phyloP scores from a whole-genome alignment of 108 stramenopile genomes.

The Pseudonitzschia multistriata region DNA sequence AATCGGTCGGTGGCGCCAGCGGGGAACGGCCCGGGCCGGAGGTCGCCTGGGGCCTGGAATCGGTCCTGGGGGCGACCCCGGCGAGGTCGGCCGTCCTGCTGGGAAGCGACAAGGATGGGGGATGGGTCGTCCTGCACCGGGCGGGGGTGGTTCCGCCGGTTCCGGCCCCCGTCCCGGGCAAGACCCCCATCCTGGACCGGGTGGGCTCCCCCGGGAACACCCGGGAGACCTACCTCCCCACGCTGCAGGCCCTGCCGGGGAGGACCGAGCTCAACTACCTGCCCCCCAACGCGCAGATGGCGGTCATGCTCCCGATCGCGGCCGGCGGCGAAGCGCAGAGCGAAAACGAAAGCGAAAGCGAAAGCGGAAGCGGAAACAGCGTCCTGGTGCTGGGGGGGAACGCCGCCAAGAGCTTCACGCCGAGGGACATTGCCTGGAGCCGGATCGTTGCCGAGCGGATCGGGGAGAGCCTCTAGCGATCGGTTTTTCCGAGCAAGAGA shows the following conservation, averaged over 20 bases:
- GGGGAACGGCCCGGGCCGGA: slow-evolving; percentile 6
- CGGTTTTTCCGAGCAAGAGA: too few species aligned
- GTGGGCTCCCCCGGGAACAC: slow-evolving; percentile 40
- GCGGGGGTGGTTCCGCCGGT: slow-evolving; percentile 54
- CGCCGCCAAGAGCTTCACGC: slow-evolving; percentile 77
- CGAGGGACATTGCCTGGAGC: slow-evolving; percentile 82
- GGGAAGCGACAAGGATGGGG: not conserved
- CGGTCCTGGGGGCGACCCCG: slow-evolving; percentile 63
- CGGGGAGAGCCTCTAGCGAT: slow-evolving; percentile 25
- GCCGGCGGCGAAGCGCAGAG: not conserved
- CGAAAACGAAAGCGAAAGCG: too few species aligned
- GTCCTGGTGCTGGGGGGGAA: slow-evolving; percentile 75
- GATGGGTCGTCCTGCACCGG: slow-evolving; percentile 53
- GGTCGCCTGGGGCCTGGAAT: slow-evolving; percentile 56
- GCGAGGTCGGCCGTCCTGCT: slow-evolving; percentile 67
- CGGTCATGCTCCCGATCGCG: slow-evolving; percentile 53
- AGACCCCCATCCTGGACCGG: slow-evolving; percentile 73
- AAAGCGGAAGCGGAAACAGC: not conserved
- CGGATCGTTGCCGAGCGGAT: slow-evolving; percentile 66
- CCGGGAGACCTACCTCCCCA: slow-evolving; percentile 82
- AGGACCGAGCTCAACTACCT: slow-evolving; percentile 76
- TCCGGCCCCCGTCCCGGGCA: slow-evolving; percentile 17
- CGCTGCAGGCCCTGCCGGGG: slow-evolving; percentile 80
- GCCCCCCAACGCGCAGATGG: slow-evolving; percentile 75
- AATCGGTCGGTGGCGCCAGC: slow-evolving; percentile 10